Base-by-base conservation (phyloP, 768 basidiomycete genomes). In the Pluteus cervinus region DNA sequence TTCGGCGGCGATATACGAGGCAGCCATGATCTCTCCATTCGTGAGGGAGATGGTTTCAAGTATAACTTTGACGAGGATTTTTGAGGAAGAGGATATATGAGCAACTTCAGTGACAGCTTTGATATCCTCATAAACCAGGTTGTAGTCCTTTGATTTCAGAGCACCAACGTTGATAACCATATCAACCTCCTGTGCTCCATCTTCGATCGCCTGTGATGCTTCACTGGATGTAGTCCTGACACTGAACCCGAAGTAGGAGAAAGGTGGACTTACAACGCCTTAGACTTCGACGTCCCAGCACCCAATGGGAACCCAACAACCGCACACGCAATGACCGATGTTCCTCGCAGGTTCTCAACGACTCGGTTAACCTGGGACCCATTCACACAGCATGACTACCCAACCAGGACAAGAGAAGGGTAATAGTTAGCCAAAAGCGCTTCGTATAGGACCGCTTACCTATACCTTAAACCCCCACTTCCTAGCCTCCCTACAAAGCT, bases 301-400 rank as follows among this genome's bases (percentile, higher is more conserved):
- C 73, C 73, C 2, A 75, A 58, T 29, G 72, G 73, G 43, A 76
- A 75, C 2, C 71, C 71, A 14, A 76, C 58, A 0, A 75, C 73
- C 30, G 64, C 64, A 40, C 73, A 75, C 2, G 66, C 55, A 3
- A 71, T 60, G 3, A 52, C 56, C 0, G 55, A 47, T 6, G 67
- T 63, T 1, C 61, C 64, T 25, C 51, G 28, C 20, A 75, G 52
- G 14, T 62, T 62, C 10, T 55, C 50, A 5, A 65, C 51, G 7
- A 73, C 71, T 37, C 61, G 66, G 16, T 56, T 50, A 31, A 72
- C 59, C 46, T 71, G 59, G 8, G 61, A 44, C 9, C 71, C 69
- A 39, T 73, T 74, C 1, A 75, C 66, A 39, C 73, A 75, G 47
- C 72, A 74, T 0, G 71, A 69, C 73, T 75, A 41, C 7, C 15